Evolutionary conservation across 768 basidiomycete species (phyloP).

Genomic region (Crassisporium funariophilum): DNA sequence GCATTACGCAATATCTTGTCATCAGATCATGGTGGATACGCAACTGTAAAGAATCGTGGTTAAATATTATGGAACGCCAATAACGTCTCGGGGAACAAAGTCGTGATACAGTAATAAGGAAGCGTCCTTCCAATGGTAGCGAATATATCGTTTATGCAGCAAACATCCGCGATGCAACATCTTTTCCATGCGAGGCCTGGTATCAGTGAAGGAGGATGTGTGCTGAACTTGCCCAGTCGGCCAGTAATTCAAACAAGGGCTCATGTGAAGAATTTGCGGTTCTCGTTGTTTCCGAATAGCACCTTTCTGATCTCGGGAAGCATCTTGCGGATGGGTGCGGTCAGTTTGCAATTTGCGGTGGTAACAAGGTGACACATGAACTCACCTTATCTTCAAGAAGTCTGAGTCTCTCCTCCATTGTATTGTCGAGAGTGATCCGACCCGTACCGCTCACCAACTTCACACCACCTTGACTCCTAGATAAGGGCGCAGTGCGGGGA

Average conservation of each 20-base stretch:
- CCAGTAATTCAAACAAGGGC: neutral
- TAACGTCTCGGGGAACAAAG: too few relatives aligned
- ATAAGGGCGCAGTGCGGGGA: neutral
- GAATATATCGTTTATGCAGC: too few relatives aligned
- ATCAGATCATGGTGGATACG: too few relatives aligned
- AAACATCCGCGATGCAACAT: neutral
- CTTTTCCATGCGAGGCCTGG: neutral
- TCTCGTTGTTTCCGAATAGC: constrained; percentile 87
- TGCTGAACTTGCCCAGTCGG: neutral
- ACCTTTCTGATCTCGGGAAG: constrained; percentile 90
- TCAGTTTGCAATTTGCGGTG: neutral
- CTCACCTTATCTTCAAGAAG: constrained; percentile 87
- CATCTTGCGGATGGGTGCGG: constrained; percentile 58
- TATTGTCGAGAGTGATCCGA: constrained; percentile 92
- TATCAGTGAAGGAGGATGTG: neutral
- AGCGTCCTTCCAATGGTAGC: too few relatives aligned
- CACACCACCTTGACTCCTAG: constrained; percentile 79
- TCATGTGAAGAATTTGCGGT: constrained; percentile 88
- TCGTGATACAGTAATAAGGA: too few relatives aligned
- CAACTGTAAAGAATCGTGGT: too few relatives aligned
- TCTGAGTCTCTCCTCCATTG: constrained; percentile 87
- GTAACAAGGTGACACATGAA: constrained; percentile 3
- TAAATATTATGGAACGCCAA: too few relatives aligned
- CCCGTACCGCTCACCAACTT: constrained; percentile 70
- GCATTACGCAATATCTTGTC: too few relatives aligned